Conservation (phyloP, 352 stramenopile genomes). For the Phytophthora sp. region DNA sequence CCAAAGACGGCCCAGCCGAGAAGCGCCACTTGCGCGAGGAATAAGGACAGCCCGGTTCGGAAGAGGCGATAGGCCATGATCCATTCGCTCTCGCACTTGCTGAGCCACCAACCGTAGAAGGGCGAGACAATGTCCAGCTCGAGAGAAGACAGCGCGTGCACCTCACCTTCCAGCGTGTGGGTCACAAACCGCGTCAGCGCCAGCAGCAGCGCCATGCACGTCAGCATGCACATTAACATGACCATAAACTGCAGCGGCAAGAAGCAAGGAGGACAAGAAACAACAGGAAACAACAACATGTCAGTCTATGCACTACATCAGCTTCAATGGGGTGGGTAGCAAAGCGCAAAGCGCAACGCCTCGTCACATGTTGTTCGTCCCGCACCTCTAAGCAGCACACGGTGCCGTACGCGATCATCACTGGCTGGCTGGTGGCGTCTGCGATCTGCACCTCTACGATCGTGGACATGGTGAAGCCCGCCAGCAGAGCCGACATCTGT, state of each 20-base stretch:
- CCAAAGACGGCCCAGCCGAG: constrained; percentile 71
- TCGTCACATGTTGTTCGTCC: background rate
- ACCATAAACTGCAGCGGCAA: constrained; percentile 60
- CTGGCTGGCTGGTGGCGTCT: constrained; percentile 43
- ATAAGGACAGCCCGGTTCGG: constrained; percentile 54
- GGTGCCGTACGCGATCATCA: constrained; percentile 63
- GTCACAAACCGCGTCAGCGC: constrained; percentile 80
- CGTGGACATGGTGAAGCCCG: constrained; percentile 74
- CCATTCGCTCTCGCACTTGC: constrained; percentile 77
- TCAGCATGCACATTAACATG: constrained; percentile 83
- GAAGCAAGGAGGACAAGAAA: constrained; percentile 1
- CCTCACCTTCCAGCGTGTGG: constrained; percentile 72
- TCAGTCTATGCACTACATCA: constrained; percentile 14
- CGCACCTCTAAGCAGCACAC: constrained; percentile 64
- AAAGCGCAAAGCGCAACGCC: background rate
- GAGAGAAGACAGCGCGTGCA: constrained; percentile 56
- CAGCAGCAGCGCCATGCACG: constrained; percentile 68
- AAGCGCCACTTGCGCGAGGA: constrained; percentile 62
- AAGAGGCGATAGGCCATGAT: constrained; percentile 73
- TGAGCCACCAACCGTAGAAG: constrained; percentile 79
- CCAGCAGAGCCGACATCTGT: constrained; percentile 70
- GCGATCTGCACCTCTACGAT: constrained; percentile 76
- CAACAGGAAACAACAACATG: background rate
- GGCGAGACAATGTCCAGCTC: constrained; percentile 78
- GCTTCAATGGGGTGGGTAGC: constrained; percentile 1